A percentile compares a stretch with the other conserved stretches of the same genome.
Evolutionary conservation across 805 yeast genomes (phyloP).

Genomic region (Saccharomycopsis oosterbeekiorum): DNA sequence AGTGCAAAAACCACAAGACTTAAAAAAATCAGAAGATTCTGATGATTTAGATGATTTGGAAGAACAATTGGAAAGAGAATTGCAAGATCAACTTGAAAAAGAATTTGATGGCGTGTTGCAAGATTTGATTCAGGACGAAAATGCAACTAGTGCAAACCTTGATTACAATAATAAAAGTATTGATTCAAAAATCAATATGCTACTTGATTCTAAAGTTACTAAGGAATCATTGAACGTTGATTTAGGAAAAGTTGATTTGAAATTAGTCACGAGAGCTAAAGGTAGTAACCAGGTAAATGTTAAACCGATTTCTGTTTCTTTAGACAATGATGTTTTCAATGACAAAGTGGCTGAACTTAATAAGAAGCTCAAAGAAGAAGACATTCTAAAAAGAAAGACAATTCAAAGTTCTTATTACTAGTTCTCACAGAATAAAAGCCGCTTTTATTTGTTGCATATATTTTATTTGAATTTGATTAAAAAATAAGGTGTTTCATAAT

Average conservation of each 20-base stretch:
- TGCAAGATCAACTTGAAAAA: not conserved
- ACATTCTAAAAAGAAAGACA: not conserved
- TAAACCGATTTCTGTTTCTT: not conserved
- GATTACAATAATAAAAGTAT: not conserved
- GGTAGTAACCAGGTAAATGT: not conserved
- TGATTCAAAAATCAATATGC: not conserved
- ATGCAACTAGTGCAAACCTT: not conserved
- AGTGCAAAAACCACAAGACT: not conserved
- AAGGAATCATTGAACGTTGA: not conserved
- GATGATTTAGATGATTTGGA: not conserved
- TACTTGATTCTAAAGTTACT: not conserved
- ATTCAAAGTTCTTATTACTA: not conserved
- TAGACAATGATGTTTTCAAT: not conserved
- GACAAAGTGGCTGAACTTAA: not conserved
- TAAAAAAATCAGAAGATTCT: too few relatives aligned
- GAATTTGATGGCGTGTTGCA: not conserved
- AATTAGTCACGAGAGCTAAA: not conserved
- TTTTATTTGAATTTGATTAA: too few relatives aligned
- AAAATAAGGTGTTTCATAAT: too few relatives aligned
- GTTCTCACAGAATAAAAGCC: not conserved
- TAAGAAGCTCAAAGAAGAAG: not conserved
- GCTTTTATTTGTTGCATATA: too few relatives aligned
- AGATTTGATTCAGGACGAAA: not conserved
- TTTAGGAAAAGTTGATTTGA: not conserved
- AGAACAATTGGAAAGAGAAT: not conserved